These are phyloP conservation scores for Botrytis hyacinthi DNA, from an alignment of 2,329 filamentous ascomycete species.

Conservation along the genomic window DNA sequence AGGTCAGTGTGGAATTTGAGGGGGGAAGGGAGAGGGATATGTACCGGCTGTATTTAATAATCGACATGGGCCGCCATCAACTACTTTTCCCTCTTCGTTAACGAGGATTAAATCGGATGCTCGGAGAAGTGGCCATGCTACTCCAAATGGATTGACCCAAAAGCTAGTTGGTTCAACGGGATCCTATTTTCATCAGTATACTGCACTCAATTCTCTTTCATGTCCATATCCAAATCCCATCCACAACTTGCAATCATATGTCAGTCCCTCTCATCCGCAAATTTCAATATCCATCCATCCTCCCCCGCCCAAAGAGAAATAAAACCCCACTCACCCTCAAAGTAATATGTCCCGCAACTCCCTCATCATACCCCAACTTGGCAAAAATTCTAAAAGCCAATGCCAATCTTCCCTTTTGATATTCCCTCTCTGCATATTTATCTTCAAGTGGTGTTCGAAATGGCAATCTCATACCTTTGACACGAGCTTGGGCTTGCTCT, in stretches of 20 bases:
- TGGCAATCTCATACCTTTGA: slow-evolving; percentile 18
- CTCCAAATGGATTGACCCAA: slow-evolving; percentile 40
- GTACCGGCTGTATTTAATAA: slow-evolving; percentile 38
- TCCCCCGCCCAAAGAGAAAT: neutral
- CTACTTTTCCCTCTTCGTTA: slow-evolving; percentile 57
- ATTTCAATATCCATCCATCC: neutral
- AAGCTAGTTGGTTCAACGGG: slow-evolving; percentile 39
- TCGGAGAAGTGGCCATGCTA: slow-evolving; percentile 48
- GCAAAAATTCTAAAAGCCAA: slow-evolving; percentile 50
- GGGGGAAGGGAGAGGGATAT: neutral
- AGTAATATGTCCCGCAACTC: slow-evolving; percentile 48
- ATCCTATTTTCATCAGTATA: slow-evolving; percentile 31
- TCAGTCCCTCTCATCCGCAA: neutral
- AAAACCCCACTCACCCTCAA: slow-evolving; percentile 32
- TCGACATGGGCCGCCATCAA: slow-evolving; percentile 54
- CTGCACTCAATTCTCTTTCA: neutral
- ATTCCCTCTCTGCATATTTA: slow-evolving; percentile 40
- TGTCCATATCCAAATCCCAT: neutral
- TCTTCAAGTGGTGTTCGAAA: slow-evolving; percentile 32
- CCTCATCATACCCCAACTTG: slow-evolving; percentile 47
- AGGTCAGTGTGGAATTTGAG: neutral
- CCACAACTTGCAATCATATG: neutral
- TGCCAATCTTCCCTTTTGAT: slow-evolving; percentile 45
- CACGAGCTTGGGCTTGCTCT: slow-evolving; percentile 23
- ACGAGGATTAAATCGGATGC: slow-evolving; percentile 67